Conservation (phyloP, 2,329 filamentous ascomycete genomes). For the Myriosclerotinia scirpicola region DNA sequence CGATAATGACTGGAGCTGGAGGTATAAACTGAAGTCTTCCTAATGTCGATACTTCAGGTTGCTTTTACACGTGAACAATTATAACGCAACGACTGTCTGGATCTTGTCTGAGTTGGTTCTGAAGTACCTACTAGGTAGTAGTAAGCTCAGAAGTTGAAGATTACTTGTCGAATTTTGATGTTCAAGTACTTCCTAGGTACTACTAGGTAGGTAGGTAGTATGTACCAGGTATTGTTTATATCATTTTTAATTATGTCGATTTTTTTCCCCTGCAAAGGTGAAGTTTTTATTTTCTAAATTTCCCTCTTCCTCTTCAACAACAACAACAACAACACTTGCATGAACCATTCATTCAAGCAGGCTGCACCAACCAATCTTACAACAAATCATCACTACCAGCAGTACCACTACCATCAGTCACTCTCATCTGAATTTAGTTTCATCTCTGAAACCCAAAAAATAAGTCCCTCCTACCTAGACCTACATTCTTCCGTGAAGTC, state of each 20-base stretch:
- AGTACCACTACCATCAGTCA: background rate
- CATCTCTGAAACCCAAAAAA: background rate
- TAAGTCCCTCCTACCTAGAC: background rate
- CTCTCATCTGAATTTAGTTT: background rate
- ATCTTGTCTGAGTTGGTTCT: no score
- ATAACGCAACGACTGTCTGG: background rate
- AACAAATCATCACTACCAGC: background rate
- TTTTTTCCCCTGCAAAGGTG: background rate
- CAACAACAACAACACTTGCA: no score
- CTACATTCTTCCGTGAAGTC: background rate
- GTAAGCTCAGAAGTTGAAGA: no score
- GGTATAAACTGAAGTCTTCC: background rate
- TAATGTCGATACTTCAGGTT: background rate
- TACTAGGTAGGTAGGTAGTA: no score
- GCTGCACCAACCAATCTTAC: background rate
- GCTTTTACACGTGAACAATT: background rate
- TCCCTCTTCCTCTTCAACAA: background rate
- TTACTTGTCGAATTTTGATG: no score
- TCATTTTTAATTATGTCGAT: background rate
- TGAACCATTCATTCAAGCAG: background rate
- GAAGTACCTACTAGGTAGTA: no score
- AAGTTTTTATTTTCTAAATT: background rate
- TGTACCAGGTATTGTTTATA: background rate
- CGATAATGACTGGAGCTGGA: background rate
- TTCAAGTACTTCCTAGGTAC: no score